phyloP scores from a whole-genome alignment of 768 basidiomycete species.

The Kockovaella imperatae region DNA sequence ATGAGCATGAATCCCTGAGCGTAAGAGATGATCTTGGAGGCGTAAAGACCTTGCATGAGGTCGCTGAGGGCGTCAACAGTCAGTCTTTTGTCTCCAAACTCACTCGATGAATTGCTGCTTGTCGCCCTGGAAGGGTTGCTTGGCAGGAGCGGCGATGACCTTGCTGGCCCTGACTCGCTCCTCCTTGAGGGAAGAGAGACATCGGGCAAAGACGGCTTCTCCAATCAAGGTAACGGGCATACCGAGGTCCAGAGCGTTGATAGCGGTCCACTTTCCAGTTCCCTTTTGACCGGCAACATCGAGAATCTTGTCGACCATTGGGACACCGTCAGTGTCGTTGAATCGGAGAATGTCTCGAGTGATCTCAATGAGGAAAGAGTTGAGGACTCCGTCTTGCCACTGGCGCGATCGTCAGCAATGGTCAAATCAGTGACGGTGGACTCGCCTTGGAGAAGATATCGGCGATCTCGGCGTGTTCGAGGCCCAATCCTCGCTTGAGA shows the following conservation, averaged over 20 bases:
- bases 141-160: constrained; percentile 78
- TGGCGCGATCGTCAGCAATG: constrained; percentile 4
- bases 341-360: constrained; percentile 93
- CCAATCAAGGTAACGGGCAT: constrained; percentile 89
- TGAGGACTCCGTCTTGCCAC: constrained; percentile 94
- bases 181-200: constrained; percentile 91
- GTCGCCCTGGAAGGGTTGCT: constrained; percentile 90
- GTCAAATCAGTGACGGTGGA: background rate
- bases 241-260: constrained; percentile 79
- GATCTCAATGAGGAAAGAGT: constrained; percentile 99
- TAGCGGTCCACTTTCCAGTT: constrained; percentile 97
- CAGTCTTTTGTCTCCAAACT: constrained; percentile 3
- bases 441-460: constrained; percentile 68
- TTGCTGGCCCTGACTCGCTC: constrained; percentile 92
- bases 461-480: constrained; percentile 80
- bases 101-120: constrained; percentile 93
- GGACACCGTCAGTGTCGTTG: constrained; percentile 81
- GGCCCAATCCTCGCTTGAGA: constrained; percentile 80
- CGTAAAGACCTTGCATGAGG: constrained; percentile 97
- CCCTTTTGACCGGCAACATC: constrained; percentile 98
- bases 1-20: constrained; percentile 99
- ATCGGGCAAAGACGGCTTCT: constrained; percentile 98
- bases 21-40: constrained; percentile 99
- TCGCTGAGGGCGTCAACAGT: constrained; percentile 48
- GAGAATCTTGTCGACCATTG: constrained; percentile 86